A percentile compares a stretch with the other conserved stretches of the same genome.
These are phyloP conservation scores for Monilinia polystroma DNA, from an alignment of 2,329 filamentous ascomycete species.

Conservation along the genomic window DNA sequence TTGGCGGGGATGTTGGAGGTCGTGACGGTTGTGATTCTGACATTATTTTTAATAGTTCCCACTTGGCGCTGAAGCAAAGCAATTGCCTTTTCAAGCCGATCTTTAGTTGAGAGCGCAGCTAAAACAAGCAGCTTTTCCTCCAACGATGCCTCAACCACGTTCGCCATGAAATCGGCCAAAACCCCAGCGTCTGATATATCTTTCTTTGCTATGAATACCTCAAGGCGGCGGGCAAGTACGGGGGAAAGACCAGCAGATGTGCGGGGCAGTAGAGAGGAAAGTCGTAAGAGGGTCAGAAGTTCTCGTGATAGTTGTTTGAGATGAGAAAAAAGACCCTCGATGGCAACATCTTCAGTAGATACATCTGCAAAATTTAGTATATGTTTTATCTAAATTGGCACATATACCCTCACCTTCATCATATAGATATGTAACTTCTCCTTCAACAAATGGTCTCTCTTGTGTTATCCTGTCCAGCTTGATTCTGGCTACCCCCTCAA, in stretches of 20 bases:
- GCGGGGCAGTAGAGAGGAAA: constrained; percentile 80
- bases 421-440: constrained; percentile 67
- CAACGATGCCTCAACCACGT: constrained; percentile 80
- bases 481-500: constrained; percentile 81
- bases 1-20: constrained; percentile 62
- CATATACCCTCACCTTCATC: constrained; percentile 58
- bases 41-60: constrained; percentile 77
- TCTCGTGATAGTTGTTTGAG: constrained; percentile 85
- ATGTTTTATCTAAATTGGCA: constrained; percentile 2
- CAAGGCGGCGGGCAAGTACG: constrained; percentile 79
- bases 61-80: constrained; percentile 83
- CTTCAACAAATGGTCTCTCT: constrained; percentile 84
- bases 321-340: constrained; percentile 71
- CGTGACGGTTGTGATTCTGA: constrained; percentile 78
- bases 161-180: constrained; percentile 95
- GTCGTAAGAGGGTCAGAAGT: constrained; percentile 76
- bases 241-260: constrained; percentile 70
- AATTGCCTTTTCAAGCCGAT: constrained; percentile 76
- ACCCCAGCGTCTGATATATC: constrained; percentile 77
- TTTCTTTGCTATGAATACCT: constrained; percentile 82
- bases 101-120: constrained; percentile 74
- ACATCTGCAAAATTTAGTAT: constrained; percentile 34
- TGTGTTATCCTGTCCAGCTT: constrained; percentile 71
- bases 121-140: constrained; percentile 90
- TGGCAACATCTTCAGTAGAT: constrained; percentile 56